Evolutionary conservation across 768 basidiomycete genomes (phyloP).

Genomic region (Kwoniella botswanensis): DNA sequence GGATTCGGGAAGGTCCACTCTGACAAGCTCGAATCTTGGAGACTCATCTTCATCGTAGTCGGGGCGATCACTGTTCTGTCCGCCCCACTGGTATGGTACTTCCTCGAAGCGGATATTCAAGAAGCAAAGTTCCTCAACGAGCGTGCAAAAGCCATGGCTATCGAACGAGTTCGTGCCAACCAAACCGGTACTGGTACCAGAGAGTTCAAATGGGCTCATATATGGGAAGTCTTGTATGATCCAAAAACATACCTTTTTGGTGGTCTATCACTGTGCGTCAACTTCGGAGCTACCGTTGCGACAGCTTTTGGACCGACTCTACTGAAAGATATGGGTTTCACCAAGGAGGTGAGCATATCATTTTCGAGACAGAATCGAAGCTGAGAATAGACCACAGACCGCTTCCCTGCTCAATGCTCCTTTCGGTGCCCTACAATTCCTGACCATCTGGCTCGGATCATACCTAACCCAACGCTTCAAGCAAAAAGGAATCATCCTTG

Average conservation of each 20-base stretch:
- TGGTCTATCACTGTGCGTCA: constrained; percentile 18
- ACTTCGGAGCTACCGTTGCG: constrained; percentile 29
- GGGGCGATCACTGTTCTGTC: constrained; percentile 36
- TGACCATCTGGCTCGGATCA: constrained; percentile 44
- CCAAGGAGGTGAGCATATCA: constrained; percentile 26
- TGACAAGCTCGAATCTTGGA: constrained; percentile 31
- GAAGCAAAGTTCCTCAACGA: constrained; percentile 32
- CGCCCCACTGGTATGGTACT: constrained; percentile 33
- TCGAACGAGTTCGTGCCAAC: constrained; percentile 41
- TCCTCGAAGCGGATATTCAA: constrained; percentile 31
- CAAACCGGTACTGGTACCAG: constrained; percentile 42
- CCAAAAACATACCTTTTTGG: constrained; percentile 39
- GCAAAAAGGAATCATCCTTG: constrained; percentile 45
- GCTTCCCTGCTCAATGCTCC: constrained; percentile 64
- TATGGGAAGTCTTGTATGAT: constrained; percentile 34
- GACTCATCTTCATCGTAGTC: constrained; percentile 41
- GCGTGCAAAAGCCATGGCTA: constrained; percentile 32
- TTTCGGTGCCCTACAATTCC: constrained; percentile 61
- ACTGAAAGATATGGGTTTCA: constrained; percentile 36
- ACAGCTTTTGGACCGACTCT: constrained; percentile 46
- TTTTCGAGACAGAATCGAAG: neutral
- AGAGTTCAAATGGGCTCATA: constrained; percentile 40
- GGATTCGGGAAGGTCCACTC: constrained; percentile 37
- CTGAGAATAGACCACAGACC: constrained; percentile 36
- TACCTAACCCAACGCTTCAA: constrained; percentile 42